Conservation (phyloP, 2,329 filamentous ascomycete genomes). For the Lasiodiplodia sp. region DNA sequence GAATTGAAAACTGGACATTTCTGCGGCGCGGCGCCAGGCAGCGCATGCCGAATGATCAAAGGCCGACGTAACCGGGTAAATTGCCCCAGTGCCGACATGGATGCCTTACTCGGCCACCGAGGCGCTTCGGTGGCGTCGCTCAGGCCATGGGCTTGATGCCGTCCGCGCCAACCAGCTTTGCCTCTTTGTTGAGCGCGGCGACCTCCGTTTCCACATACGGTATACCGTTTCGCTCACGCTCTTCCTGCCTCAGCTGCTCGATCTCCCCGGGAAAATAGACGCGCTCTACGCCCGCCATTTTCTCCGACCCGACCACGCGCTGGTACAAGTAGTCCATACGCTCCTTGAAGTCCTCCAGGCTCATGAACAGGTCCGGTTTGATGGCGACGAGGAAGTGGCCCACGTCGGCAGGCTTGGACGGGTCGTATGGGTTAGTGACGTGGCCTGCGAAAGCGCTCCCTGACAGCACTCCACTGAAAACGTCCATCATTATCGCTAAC, state of each 20-base stretch:
- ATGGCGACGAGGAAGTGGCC: slow-evolving; percentile 77
- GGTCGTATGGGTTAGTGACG: slow-evolving; percentile 79
- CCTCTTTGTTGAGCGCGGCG: slow-evolving; percentile 58
- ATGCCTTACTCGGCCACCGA: neutral
- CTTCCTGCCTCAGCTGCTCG: slow-evolving; percentile 58
- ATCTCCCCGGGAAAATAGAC: slow-evolving; percentile 67
- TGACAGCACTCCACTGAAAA: slow-evolving; percentile 80
- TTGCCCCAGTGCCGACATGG: neutral
- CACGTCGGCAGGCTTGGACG: slow-evolving; percentile 71
- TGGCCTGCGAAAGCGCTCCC: slow-evolving; percentile 80
- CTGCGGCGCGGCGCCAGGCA: neutral
- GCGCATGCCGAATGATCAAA: neutral
- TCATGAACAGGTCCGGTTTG: slow-evolving; percentile 78
- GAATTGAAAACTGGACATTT: neutral
- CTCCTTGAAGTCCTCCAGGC: slow-evolving; percentile 70
- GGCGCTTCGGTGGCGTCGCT: slow-evolving; percentile 16
- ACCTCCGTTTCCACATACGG: slow-evolving; percentile 59
- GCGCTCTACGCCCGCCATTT: slow-evolving; percentile 60
- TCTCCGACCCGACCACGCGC: slow-evolving; percentile 61
- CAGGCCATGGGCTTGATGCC: slow-evolving; percentile 30
- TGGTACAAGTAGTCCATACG: slow-evolving; percentile 67
- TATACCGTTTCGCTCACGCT: slow-evolving; percentile 54
- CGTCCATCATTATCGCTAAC: slow-evolving; percentile 85
- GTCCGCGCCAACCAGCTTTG: slow-evolving; percentile 51
- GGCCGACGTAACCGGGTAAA: slow-evolving; percentile 9